phyloP scores from a whole-genome alignment of 2,329 filamentous ascomycete species.

The Colletotrichum chlorophyti region DNA sequence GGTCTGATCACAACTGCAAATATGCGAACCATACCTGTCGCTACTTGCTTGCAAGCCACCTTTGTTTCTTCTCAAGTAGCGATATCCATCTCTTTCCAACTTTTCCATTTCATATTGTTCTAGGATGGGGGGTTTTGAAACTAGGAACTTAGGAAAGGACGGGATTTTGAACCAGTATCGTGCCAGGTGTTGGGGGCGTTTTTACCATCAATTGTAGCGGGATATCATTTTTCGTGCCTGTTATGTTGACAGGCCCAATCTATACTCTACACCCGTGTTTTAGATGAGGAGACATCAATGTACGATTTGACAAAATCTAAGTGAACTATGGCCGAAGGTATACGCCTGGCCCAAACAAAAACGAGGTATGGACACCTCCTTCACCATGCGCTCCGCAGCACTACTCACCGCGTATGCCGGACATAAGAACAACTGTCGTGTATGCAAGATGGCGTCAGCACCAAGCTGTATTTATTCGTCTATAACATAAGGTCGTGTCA shows the following conservation, averaged over 20 bases:
- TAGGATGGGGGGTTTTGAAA: not conserved
- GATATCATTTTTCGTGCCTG: constrained; percentile 7
- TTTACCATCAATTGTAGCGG: constrained; percentile 18
- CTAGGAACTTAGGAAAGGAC: not conserved
- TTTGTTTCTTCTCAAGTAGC: not conserved
- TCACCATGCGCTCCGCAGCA: too few relatives aligned
- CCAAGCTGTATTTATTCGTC: constrained; percentile 25
- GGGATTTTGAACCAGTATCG: not conserved
- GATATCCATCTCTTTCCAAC: not conserved
- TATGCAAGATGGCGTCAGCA: too few relatives aligned
- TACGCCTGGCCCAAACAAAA: not conserved
- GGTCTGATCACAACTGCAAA: not conserved
- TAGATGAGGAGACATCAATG: constrained; percentile 23
- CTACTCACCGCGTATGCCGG: too few relatives aligned
- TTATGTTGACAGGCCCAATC: constrained; percentile 6
- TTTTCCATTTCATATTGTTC: not conserved
- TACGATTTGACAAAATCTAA: constrained; percentile 17
- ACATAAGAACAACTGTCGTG: too few relatives aligned
- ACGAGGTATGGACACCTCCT: too few relatives aligned
- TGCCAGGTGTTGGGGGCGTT: constrained; percentile 22
- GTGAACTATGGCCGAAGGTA: not conserved
- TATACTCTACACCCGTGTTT: not conserved
- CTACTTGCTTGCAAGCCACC: not conserved
- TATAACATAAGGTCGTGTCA: constrained; percentile 29
- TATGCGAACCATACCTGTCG: not conserved